Percentiles rank a stretch among this genome's conserved stretches.
phyloP scores from a whole-genome alignment of 306 rosid genomes.

The Dalbergia cultrata region DNA sequence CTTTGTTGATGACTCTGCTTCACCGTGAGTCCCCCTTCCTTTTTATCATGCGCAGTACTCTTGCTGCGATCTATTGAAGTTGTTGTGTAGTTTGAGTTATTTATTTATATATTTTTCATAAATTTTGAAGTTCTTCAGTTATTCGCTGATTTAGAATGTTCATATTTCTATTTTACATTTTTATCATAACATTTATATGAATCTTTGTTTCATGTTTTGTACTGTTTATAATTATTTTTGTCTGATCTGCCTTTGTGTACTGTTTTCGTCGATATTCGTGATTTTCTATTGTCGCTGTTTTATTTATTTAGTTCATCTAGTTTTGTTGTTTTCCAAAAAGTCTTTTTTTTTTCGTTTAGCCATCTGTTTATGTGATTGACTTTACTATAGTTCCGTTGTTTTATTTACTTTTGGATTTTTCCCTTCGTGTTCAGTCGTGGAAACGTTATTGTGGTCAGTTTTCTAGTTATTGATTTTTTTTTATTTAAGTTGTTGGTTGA shows the following conservation, averaged over 20 bases:
- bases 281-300: background rate
- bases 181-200: too few species aligned
- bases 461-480: background rate
- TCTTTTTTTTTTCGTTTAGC: background rate
- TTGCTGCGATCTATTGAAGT: background rate
- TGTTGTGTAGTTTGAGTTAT: background rate
- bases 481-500: background rate
- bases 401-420: background rate
- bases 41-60: background rate
- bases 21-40: slow-evolving; percentile 49
- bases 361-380: background rate
- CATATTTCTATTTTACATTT: too few species aligned
- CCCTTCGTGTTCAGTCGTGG: too few species aligned
- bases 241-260: too few species aligned
- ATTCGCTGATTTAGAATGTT: background rate
- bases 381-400: background rate
- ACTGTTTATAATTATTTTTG: too few species aligned
- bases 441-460: background rate
- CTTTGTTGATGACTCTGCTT: slow-evolving; percentile 42
- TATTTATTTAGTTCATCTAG: background rate
- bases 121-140: background rate
- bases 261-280: background rate
- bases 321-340: too few species aligned
- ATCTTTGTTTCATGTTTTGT: background rate
- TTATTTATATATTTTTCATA: background rate